phyloP scores from a whole-genome alignment of 2,329 filamentous ascomycete species.

The Raffaelea ambrosiae region DNA sequence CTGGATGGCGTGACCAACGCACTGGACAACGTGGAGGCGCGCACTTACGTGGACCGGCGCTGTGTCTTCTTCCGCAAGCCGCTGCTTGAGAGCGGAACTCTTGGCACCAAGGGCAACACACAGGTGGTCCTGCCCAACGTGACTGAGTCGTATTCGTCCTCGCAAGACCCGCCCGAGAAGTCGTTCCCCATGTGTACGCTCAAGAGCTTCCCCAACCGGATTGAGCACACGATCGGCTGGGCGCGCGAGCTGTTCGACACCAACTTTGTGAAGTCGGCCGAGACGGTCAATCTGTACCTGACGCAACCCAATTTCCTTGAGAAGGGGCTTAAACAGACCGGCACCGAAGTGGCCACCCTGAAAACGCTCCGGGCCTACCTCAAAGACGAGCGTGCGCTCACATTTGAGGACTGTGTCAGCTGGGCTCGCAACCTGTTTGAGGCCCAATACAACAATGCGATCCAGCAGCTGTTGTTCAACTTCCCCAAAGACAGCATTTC shows the following conservation, averaged over 20 bases:
- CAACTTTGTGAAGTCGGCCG: conserved; percentile 73
- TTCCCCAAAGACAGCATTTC: conserved; percentile 93
- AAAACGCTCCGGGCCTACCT: conserved; percentile 86
- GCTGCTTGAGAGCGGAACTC: conserved; percentile 87
- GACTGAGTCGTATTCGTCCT: conserved; percentile 92
- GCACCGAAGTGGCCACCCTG: conserved; percentile 88
- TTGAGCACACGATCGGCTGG: conserved; percentile 99
- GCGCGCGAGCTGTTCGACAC: conserved; percentile 91
- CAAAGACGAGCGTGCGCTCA: conserved; percentile 82
- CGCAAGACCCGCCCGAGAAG: conserved; percentile 95
- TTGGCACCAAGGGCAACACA: conserved; percentile 98
- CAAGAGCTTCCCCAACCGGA: conserved; percentile 93
- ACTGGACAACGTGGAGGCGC: conserved; percentile 92
- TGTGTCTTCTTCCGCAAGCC: conserved; percentile 99
- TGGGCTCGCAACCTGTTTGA: conserved; percentile 95
- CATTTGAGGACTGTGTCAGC: conserved; percentile 91
- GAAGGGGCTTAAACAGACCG: conserved; percentile 79
- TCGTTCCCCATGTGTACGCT: conserved; percentile 99
- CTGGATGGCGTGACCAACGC: conserved; percentile 95
- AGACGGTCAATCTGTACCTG: conserved; percentile 59
- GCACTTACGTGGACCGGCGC: conserved; percentile 90
- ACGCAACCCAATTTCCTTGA: conserved; percentile 86
- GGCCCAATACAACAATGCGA: conserved; percentile 93
- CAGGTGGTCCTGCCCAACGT: conserved; percentile 86
- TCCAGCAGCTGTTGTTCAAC: conserved; percentile 91